Evolutionary conservation across 331 rosid species (phyloP), one percentile per base, ranked within the genome.

Genomic region (Telfairia occidentalis): DNA sequence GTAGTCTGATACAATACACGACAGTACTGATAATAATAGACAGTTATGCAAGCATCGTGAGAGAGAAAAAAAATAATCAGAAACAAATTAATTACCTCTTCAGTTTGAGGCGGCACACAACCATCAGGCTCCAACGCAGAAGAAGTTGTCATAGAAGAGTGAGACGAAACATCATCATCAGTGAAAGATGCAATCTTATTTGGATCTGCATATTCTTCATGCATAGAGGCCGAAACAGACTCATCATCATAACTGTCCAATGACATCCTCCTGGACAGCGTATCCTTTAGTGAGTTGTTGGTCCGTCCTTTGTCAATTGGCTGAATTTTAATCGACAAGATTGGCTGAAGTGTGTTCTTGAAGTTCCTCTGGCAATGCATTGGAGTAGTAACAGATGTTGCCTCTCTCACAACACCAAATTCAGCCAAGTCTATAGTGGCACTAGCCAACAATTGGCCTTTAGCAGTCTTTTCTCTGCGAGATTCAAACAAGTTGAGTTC

Each of bases 121-220:
- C 79, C 81, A 32, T 70, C 82, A 28, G 89, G 82, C 58, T 85
- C 83, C 7, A 80, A 9, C 32, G 90, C 57, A 42, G 87, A 76
- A 76, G 86, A 59, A 75, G 77, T 75, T 9, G 92, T 84, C 77
- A 81, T 57, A 61, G 99, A 95, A 64, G 99, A 92, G 78, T 88
- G 90, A 2, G 99, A 95, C 38, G 96, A 95, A 83, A 84, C 96
- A 83, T 95, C 99, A 38, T 95, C 99, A 73, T 95, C 99, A 19
- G 92, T 88, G 40, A 85, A 87, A 59, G 90, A 81, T 32, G 90
- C 85, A 84, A 65, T 45, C 81, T 92, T 97, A 66, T 92, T 88
- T 82, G 90, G 96, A 77, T 95, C 96, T 4, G 84, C 89, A 76
- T 83, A 86, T 65, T 90, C 97, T 82, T 78, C 98, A 71, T 82